Base-by-base conservation (phyloP, 495 filamentous ascomycete genomes). In the Elaphomyces granulatus region DNA sequence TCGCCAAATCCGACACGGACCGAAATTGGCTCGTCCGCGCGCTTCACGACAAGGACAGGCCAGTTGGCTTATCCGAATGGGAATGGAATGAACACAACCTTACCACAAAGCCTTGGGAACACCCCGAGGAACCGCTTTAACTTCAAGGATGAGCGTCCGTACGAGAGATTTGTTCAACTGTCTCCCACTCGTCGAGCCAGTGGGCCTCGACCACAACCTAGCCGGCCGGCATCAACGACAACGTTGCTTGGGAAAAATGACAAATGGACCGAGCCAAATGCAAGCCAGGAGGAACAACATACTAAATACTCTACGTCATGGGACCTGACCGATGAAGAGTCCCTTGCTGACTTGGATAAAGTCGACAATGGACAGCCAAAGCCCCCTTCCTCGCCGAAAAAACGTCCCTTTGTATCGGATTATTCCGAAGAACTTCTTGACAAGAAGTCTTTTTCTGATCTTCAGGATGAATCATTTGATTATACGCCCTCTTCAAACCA, bases 391-490 rank as follows among this genome's bases (percentile, higher is more conserved):
- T 43, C 38, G 16, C 45, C 55, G 2, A 61, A 52, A 38, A 66
- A 66, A 41, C 53, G 58, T 15, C 42, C 44, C 9, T 38, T 68
- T 1, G 55, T 61, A 49, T 47, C 58, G 30, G 64, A 68, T 46
- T 66, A 68, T 26, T 59, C 64, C 1, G 54, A 57, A 19, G 51
- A 64, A 18, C 26, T 62, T n/a, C 51, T 68, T 1, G 56, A 57
- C 35, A 54, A 60, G 30, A 68, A 66, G 41, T 53, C 61, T 1
- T 68, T 64, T 33, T 33, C 47, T 1, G 61, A 64, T 9, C 55
- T 68, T 1, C 61, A 68, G 44, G 60, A 58, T 4, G 64, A 68
- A 42, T 58, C 64, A 9, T 68, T 68, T 33, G 64, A 68, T 20
- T 54, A 56, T 39, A 46, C 47, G 6, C 64, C 60, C 3, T 45